These are phyloP conservation scores for Cutaneotrichosporon daszewskae DNA, from an alignment of 1,284 basidiomycete genomes.

Conservation along the genomic window DNA sequence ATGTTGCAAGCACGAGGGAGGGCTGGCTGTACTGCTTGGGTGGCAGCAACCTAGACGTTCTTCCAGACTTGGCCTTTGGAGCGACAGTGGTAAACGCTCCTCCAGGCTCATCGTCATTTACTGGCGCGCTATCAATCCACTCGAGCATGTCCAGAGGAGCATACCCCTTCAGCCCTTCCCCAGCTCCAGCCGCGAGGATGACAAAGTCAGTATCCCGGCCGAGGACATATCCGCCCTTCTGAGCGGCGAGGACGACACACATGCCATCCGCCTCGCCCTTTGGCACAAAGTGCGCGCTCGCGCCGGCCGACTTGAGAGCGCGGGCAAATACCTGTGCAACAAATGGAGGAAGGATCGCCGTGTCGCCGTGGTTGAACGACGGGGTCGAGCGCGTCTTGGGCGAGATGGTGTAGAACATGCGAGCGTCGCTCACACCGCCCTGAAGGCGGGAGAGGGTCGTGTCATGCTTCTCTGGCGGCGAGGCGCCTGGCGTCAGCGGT, in stretches of 20 bases:
- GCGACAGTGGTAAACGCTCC: conserved; percentile 17
- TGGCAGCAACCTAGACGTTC: conserved; percentile 57
- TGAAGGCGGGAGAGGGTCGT: conserved; percentile 61
- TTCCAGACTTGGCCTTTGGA: not conserved
- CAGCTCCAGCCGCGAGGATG: conserved; percentile 64
- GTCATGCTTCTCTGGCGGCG: conserved; percentile 66
- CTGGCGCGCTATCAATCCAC: conserved; percentile 52
- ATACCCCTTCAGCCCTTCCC: conserved; percentile 56
- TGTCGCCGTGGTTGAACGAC: conserved; percentile 58
- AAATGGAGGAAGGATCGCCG: conserved; percentile 66
- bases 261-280: conserved; percentile 82
- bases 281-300: conserved; percentile 54
- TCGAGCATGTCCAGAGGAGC: conserved; percentile 72
- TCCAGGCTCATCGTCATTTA: conserved; percentile 9
- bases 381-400: conserved; percentile 60
- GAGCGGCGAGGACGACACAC: conserved; percentile 73
- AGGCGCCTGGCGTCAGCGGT: conserved; percentile 54
- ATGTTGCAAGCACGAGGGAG: conserved; percentile 53
- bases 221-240: conserved; percentile 65
- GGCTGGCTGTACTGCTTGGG: conserved; percentile 44
- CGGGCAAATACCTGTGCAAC: conserved; percentile 59
- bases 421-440: conserved; percentile 56
- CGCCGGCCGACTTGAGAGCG: conserved; percentile 53
- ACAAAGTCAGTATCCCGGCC: conserved; percentile 79
- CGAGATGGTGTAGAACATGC: conserved; percentile 81